These are phyloP conservation scores for Zizania latifolia DNA, from an alignment of 176 grass and related monocot genomes.

Conservation along the genomic window DNA sequence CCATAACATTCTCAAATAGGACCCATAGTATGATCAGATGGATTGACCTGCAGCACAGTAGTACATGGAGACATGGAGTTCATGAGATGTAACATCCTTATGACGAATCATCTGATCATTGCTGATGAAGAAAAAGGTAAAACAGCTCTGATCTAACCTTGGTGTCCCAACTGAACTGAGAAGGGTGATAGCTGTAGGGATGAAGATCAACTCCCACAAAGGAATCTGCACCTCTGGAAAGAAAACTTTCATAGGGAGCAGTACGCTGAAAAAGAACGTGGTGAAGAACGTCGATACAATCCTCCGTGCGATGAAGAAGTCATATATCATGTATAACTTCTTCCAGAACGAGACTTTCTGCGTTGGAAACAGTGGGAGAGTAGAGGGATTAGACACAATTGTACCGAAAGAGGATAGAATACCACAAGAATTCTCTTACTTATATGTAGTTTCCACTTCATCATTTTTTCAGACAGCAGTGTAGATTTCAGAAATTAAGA, in stretches of 20 bases:
- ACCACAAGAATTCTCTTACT: background rate
- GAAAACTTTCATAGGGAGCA: slow-evolving; percentile 43
- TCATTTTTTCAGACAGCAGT: background rate
- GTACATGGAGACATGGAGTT: no score
- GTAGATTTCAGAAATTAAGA: background rate
- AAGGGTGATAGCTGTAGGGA: slow-evolving; percentile 40
- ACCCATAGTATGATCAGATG: slow-evolving; percentile 49
- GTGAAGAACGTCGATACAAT: slow-evolving; percentile 47
- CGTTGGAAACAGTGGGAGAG: background rate
- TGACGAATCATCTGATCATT: background rate
- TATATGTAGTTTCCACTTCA: no score
- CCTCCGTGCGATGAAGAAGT: slow-evolving; percentile 58
- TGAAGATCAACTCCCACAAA: slow-evolving; percentile 43
- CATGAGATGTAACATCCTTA: background rate
- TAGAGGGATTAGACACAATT: background rate
- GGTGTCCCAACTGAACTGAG: slow-evolving; percentile 56
- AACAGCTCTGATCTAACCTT: slow-evolving; percentile 24
- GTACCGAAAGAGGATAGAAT: background rate
- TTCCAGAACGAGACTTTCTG: slow-evolving; percentile 51
- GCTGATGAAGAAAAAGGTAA: background rate
- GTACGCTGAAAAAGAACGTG: slow-evolving; percentile 59
- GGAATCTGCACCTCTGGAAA: slow-evolving; percentile 47
- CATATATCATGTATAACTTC: slow-evolving; percentile 60
- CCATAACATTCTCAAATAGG: slow-evolving; percentile 80
- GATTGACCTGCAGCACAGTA: slow-evolving; percentile 44